Evolutionary conservation across 225 moss, liverwort and hornwort genomes (phyloP).

Genomic region (Polytrichum commune): DNA sequence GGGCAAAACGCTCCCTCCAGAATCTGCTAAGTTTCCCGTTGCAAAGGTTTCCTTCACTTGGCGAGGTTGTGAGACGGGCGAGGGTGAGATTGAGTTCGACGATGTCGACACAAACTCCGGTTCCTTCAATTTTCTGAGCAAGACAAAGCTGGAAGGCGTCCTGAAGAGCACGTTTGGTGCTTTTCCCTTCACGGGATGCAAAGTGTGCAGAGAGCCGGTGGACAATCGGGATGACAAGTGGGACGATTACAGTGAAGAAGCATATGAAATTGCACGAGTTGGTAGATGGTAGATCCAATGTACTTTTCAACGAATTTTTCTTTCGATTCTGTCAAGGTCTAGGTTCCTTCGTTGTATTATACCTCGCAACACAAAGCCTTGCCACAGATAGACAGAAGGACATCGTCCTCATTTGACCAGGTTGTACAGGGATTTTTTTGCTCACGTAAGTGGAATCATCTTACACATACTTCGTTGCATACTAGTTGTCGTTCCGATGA

Average conservation of each 20-base stretch:
- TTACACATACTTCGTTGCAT: too few relatives aligned
- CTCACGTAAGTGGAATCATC: too few relatives aligned
- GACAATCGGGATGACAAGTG: slow-evolving; percentile 8
- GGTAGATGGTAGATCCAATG: slow-evolving; percentile 3
- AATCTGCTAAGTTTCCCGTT: slow-evolving; percentile 6
- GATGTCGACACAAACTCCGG: slow-evolving; percentile 8
- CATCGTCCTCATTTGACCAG: too few relatives aligned
- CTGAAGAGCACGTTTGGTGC: background rate
- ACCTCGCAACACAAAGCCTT: too few relatives aligned
- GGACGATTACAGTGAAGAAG: background rate
- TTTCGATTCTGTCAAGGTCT: too few relatives aligned
- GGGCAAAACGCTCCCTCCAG: background rate
- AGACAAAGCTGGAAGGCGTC: slow-evolving; percentile 18
- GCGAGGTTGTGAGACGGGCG: slow-evolving; percentile 21
- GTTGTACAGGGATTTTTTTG: too few relatives aligned
- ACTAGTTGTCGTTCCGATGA: too few relatives aligned
- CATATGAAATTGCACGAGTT: slow-evolving; percentile 2
- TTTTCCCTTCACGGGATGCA: slow-evolving; percentile 17
- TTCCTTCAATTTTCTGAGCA: slow-evolving; percentile 15
- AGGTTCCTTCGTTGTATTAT: too few relatives aligned
- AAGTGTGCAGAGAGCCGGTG: slow-evolving; percentile 10
- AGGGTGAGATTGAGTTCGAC: slow-evolving; percentile 19
- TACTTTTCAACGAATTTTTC: background rate
- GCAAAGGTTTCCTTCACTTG: slow-evolving; percentile 12
- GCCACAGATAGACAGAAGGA: too few relatives aligned